Base-by-base conservation (phyloP, 495 filamentous ascomycete species). In the Neurospora sublineolata region DNA sequence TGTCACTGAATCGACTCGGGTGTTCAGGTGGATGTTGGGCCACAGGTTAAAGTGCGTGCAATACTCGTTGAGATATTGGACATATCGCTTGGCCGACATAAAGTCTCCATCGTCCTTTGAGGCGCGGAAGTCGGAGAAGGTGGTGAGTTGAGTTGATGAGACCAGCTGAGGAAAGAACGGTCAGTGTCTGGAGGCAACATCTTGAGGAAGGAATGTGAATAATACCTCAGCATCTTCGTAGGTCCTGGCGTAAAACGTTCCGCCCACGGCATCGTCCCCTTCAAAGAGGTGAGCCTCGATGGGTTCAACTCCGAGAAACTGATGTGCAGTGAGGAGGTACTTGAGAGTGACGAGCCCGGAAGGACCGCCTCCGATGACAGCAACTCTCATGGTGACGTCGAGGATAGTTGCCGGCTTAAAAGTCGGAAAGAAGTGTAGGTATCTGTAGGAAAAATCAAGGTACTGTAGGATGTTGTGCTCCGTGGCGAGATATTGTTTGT, bases 271-370 rank as follows among this genome's bases (percentile, higher is more conserved):
- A 11, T 68, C 27, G 27, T 76, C 71, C 33, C 64, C 52, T 67
- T 79, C 77, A 38, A 76, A 79, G 1, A 79, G 68, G 18, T 41
- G 71, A 58, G 76, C 79, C 69, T 84, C 83, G 68, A 85, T 75
- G 42, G 79, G 76, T 40, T 75, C 74, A 6, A 69, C 72, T 9
- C 73, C 74, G n/a, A 82, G 72, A 68, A 71, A 71, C 7, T 46
- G 58, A 71, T 84, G 77, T 1, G 82, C 78, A 9, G 73, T 72
- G 37, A 80, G 23, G 0, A 84, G 82, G 52, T 83, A 81, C 74
- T 84, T 85, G 38, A 84, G 76, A 37, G 82, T 83, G 23, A 83
- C 80, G 11, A 85, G 77, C 11, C 83, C 83, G 4, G 83, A 81
- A 38, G 83, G 81, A 67, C 83, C 83, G 58, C 78, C 83, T 41